Conservation (phyloP, 345 rosid genomes). For the Populus nigra region DNA sequence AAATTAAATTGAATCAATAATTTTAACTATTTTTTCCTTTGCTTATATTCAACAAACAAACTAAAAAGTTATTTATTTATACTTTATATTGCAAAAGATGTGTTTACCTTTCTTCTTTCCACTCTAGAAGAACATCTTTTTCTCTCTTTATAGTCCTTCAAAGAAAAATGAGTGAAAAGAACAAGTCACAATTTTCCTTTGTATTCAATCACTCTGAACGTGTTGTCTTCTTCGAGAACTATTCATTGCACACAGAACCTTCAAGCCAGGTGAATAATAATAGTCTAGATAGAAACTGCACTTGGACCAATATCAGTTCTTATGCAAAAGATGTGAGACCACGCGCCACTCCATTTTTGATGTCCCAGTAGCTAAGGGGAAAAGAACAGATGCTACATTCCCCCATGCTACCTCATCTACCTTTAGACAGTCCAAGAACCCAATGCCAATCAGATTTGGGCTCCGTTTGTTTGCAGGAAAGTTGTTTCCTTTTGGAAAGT, state of each 20-base stretch:
- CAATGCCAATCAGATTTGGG: slow-evolving; percentile 28
- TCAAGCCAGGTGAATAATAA: slow-evolving; percentile 20
- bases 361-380: slow-evolving; percentile 34
- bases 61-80: no score
- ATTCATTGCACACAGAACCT: slow-evolving; percentile 27
- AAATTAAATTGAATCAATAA: no score
- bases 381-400: slow-evolving; percentile 27
- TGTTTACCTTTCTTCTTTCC: no score
- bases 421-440: slow-evolving; percentile 22
- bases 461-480: no score
- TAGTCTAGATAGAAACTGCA: slow-evolving; percentile 12
- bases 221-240: slow-evolving; percentile 26
- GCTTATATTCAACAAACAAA: no score
- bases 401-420: slow-evolving; percentile 35
- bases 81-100: no score
- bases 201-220: neutral
- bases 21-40: no score
- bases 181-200: no score
- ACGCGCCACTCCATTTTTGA: slow-evolving; percentile 34
- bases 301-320: slow-evolving; percentile 32
- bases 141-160: no score
- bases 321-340: slow-evolving; percentile 28
- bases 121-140: no score
- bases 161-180: no score
- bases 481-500: no score